Evolutionary conservation across 768 basidiomycete genomes (phyloP).

Genomic region (Inosperma sp.): DNA sequence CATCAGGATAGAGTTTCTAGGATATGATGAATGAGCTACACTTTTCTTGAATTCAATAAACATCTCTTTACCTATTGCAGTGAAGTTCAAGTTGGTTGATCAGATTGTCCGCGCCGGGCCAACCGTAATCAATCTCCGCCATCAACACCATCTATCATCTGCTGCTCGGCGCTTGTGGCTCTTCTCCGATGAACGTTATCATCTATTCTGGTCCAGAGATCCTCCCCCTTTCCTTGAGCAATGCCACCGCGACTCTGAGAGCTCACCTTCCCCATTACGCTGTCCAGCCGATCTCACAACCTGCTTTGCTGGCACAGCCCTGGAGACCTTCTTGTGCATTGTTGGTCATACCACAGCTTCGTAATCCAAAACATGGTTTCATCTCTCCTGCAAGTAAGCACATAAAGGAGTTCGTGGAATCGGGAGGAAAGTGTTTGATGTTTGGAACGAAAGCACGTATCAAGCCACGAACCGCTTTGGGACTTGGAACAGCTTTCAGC

Average conservation of each 20-base stretch:
- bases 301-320: conserved; percentile 59
- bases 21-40: too few relatives aligned
- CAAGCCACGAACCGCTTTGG: conserved; percentile 25
- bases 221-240: conserved; percentile 39
- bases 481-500: conserved; percentile 37
- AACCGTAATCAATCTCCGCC: too few relatives aligned
- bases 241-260: conserved; percentile 44
- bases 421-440: conserved; percentile 69
- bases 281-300: conserved; percentile 61
- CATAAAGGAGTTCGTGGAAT: conserved; percentile 56
- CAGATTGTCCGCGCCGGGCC: too few relatives aligned
- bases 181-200: conserved; percentile 84
- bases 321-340: conserved; percentile 76
- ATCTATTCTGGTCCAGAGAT: conserved; percentile 65
- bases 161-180: too few relatives aligned
- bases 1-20: conserved; percentile 13
- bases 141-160: too few relatives aligned
- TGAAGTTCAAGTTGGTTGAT: too few relatives aligned
- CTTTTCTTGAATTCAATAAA: too few relatives aligned
- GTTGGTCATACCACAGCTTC: conserved; percentile 69
- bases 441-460: conserved; percentile 55
- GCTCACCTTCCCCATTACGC: conserved; percentile 72
- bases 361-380: conserved; percentile 29
- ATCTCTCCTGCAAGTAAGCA: conserved; percentile 35
- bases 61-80: too few relatives aligned